These are phyloP conservation scores for Stemphylium beticola DNA, from an alignment of 2,329 filamentous ascomycete species.

Conservation along the genomic window DNA sequence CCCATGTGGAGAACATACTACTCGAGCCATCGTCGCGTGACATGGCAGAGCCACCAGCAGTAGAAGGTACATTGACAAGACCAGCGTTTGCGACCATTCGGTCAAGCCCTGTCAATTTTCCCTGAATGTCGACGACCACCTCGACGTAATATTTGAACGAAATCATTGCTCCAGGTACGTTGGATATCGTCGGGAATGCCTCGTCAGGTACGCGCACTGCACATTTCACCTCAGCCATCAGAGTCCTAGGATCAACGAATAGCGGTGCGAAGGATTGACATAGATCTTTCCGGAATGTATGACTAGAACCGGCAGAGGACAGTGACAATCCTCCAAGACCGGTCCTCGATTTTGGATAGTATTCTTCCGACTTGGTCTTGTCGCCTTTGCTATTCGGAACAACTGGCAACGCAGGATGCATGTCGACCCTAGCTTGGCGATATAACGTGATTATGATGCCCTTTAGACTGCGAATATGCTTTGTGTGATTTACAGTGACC, in stretches of 20 bases:
- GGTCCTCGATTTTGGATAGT: slow-evolving; percentile 85
- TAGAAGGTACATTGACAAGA: slow-evolving; percentile 55
- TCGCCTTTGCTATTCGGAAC: slow-evolving; percentile 69
- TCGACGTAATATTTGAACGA: slow-evolving; percentile 94
- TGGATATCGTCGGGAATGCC: slow-evolving; percentile 87
- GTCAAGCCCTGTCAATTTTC: slow-evolving; percentile 79
- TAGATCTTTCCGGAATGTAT: slow-evolving; percentile 94
- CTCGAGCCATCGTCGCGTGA: slow-evolving; percentile 48
- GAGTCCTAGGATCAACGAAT: slow-evolving; percentile 80
- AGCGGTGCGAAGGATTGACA: slow-evolving; percentile 87
- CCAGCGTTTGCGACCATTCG: slow-evolving; percentile 64
- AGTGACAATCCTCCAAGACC: slow-evolving; percentile 86
- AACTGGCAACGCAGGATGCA: slow-evolving; percentile 68
- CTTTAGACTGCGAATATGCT: slow-evolving; percentile 86
- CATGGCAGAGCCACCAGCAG: slow-evolving; percentile 48
- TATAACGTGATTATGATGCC: slow-evolving; percentile 94
- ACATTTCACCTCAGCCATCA: slow-evolving; percentile 80
- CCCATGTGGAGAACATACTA: slow-evolving; percentile 61
- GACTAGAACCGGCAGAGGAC: slow-evolving; percentile 83
- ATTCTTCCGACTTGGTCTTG: slow-evolving; percentile 77
- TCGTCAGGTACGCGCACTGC: slow-evolving; percentile 88
- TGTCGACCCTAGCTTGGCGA: slow-evolving; percentile 88
- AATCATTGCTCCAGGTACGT: slow-evolving; percentile 91
- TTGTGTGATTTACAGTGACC: slow-evolving; percentile 85
- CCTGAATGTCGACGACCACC: slow-evolving; percentile 89